These are phyloP conservation scores for Eucalyptus albens DNA, from an alignment of 345 rosid species.

Conservation along the genomic window DNA sequence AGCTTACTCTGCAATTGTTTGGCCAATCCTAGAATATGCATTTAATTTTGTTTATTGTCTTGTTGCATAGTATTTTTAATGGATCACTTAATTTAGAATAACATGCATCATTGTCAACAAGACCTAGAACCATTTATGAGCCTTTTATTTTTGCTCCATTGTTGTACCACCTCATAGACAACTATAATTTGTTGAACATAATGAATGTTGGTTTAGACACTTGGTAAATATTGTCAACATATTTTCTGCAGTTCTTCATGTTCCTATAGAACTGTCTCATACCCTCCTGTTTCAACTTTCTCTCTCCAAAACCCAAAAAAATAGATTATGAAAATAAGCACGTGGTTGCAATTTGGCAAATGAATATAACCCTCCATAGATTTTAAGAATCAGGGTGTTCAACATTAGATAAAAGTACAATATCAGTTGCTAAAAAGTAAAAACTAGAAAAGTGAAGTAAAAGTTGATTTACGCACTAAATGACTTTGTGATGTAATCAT, in stretches of 20 bases:
- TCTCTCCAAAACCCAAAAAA: not conserved
- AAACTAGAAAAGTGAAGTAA: not conserved
- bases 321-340: not conserved
- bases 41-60: not conserved
- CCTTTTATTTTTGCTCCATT: not conserved
- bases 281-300: not conserved
- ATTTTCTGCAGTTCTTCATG: not conserved
- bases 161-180: not conserved
- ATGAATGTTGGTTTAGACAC: not conserved
- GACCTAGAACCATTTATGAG: not conserved
- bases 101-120: not conserved
- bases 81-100: not conserved
- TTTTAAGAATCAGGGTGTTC: not conserved
- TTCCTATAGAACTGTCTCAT: not conserved
- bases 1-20: not conserved
- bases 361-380: not conserved
- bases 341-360: not conserved
- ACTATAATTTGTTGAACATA: not conserved
- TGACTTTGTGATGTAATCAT: not conserved
- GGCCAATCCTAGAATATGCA: not conserved
- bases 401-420: not conserved
- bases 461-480: not conserved
- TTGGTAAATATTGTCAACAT: not conserved
- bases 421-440: not conserved
- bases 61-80: not conserved